These are phyloP conservation scores for Fragaria vesca DNA, from an alignment of 306 rosid species.

Conservation along the genomic window DNA sequence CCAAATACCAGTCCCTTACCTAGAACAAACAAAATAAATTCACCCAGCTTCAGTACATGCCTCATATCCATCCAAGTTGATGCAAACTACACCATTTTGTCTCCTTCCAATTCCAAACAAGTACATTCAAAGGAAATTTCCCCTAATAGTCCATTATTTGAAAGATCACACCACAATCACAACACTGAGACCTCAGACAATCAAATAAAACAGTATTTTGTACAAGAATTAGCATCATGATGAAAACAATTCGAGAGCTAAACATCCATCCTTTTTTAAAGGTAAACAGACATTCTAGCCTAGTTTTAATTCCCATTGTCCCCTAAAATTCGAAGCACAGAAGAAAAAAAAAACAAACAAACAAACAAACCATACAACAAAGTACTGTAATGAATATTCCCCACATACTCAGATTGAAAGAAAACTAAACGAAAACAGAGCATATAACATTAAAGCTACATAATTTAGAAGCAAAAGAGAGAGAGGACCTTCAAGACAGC, in stretches of 20 bases:
- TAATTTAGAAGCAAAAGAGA: background rate
- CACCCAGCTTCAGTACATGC: background rate
- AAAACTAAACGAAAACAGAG: background rate
- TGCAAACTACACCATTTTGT: background rate
- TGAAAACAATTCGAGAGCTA: background rate
- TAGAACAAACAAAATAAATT: conserved; percentile 20
- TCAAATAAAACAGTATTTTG: background rate
- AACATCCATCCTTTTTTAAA: too few relatives aligned
- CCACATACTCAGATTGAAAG: background rate
- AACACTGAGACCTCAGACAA: background rate
- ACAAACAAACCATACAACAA: background rate
- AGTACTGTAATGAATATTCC: background rate
- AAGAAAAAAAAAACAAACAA: background rate
- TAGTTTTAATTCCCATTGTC: too few relatives aligned
- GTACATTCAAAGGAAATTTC: background rate
- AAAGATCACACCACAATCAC: background rate
- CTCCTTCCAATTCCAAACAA: background rate
- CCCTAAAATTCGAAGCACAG: too few relatives aligned
- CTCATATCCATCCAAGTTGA: background rate
- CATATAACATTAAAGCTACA: too few relatives aligned
- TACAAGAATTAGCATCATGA: too few relatives aligned
- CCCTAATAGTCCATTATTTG: background rate
- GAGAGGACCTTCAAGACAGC: conserved; percentile 61
- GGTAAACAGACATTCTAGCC: too few relatives aligned
- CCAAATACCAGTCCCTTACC: conserved; percentile 97